Percentiles rank a stretch among this genome's conserved stretches.
These are phyloP conservation scores for Ustilago esculenta DNA, from an alignment of 1,284 basidiomycete species.

Conservation along the genomic window DNA sequence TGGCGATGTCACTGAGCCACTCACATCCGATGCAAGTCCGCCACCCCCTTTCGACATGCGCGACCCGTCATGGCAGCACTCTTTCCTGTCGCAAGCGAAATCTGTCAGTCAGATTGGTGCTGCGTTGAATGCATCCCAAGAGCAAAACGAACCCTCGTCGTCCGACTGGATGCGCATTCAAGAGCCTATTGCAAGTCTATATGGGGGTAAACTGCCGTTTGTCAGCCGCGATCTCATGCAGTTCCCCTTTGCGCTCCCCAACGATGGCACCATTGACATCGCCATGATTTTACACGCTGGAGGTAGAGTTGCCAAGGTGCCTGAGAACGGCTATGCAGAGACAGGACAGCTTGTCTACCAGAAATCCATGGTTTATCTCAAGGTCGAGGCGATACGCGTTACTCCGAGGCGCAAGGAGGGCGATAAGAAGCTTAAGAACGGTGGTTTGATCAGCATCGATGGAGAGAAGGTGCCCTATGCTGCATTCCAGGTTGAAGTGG, in stretches of 20 bases:
- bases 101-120: conserved; percentile 4
- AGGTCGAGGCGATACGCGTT: conserved; percentile 61
- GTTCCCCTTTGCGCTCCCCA: conserved; percentile 60
- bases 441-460: conserved; percentile 72
- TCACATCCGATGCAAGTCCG: conserved; percentile 11
- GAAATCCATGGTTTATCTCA: conserved; percentile 54
- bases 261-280: conserved; percentile 59
- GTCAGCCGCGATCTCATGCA: conserved; percentile 63
- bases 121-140: conserved; percentile 2
- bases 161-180: conserved; percentile 49
- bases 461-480: conserved; percentile 84
- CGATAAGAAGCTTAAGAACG: conserved; percentile 45
- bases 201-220: conserved; percentile 64
- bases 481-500: conserved; percentile 83
- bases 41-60: conserved; percentile 31
- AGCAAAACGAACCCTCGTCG: background rate
- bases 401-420: conserved; percentile 51
- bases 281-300: conserved; percentile 53
- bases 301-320: conserved; percentile 54
- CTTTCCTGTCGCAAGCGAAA: conserved; percentile 2
- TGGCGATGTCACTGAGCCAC: conserved; percentile 49
- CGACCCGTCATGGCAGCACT: conserved; percentile 54
- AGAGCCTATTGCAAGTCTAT: conserved; percentile 54
- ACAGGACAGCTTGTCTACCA: conserved; percentile 56
- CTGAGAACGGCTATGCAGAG: conserved; percentile 52